Base-by-base conservation (phyloP, 371 early-diverging fungal species). In the Circinella minor region DNA sequence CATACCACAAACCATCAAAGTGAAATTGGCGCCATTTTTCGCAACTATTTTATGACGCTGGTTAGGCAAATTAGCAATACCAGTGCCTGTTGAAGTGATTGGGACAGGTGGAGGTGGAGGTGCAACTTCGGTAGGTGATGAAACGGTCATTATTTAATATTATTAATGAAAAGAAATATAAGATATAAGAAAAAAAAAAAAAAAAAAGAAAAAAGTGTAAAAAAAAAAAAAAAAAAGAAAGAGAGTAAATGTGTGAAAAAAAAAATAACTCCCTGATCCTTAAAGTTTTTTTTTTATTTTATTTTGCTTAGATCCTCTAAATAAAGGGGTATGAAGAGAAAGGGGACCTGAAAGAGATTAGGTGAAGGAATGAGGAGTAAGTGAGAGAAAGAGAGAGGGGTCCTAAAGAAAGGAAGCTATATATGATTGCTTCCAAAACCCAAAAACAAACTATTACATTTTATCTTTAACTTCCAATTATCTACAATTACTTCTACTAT, bases 21-120 rank as follows among this genome's bases (percentile, higher is more conserved):
- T 98, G 78, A 97, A 98, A 87, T 94, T 90, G 47, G 96, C 91
- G 49, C 98, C 98, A 74, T 93, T 92, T 78, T 96, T 93, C 68
- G 94, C 94, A 64, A 95, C 95, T 83, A 96, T 97, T 85, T 95
- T 94, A 81, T 98, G 98, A 67, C 93, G 87, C 83, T 99, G 98
- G 88, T 99, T 98, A 61, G 99, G 99, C 72, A 99, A 87, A 86
- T 98, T 97, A 79, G 98, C 96, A 73, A 99, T 96, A 70, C 99
- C 99, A 72, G 98, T 94, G 72, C 92, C 92, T 49, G 78, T 77
- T 48, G 87, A 80, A 65, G 87, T 76, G 74, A 86, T 80, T 46
- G 87, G 82, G n/a, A 80, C 75, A 67, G 86, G 78, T 46, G 77
- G 72, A 57, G 78, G 77, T 55, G 68, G 80, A 66, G 75, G 74